Base-by-base conservation (phyloP, 2,329 filamentous ascomycete species). In the Apiospora malaysiana region DNA sequence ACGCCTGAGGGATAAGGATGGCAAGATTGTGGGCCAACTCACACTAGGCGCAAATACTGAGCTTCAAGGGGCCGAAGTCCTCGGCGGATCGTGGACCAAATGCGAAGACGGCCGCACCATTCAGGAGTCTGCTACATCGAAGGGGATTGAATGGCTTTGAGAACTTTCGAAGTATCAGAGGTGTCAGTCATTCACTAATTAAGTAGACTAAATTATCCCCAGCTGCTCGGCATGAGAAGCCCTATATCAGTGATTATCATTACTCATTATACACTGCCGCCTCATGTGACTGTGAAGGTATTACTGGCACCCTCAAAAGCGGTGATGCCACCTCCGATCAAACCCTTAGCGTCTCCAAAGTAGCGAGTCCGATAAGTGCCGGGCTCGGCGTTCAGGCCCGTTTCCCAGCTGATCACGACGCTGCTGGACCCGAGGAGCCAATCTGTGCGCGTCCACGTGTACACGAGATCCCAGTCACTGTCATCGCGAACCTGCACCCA, bases 301-400 rank as follows among this genome's bases (percentile, higher is more conserved):
- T 85, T 84, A 77, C 91, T 93, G 10, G 85, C 85, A 0, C 93
- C 93, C 74, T 93, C 89, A 83, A 97, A 96, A 3, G 87, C 80
- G 49, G 83, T 88, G 49, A 96, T 90, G 0, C 77, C 80, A 0
- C 89, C 90, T 1, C 85, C 88, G 40, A 88, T 78, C 14, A 90
- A 75, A 7, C 85, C 85, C 87, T 95, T 98, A 2, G 89, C 85
- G 82, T 98, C 94, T 0, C 95, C 95, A 81, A 91, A 95, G 78
- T 98, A 98, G 82, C 86, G 89, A 65, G 97, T 81, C 32, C 94
- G 85, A 81, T 97, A 98, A 66, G 87, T 89, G 0, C 95, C 95
- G 0, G 80, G 81, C 71, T 85, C 83, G 25, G 86, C 86, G 73
- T 86, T 84, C 70, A 85, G 81, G 80, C 90, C 91, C 45, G 92